Conservation (phyloP, 192 early-diverging fungal genomes). For the Globomyces pollinis-pini region DNA sequence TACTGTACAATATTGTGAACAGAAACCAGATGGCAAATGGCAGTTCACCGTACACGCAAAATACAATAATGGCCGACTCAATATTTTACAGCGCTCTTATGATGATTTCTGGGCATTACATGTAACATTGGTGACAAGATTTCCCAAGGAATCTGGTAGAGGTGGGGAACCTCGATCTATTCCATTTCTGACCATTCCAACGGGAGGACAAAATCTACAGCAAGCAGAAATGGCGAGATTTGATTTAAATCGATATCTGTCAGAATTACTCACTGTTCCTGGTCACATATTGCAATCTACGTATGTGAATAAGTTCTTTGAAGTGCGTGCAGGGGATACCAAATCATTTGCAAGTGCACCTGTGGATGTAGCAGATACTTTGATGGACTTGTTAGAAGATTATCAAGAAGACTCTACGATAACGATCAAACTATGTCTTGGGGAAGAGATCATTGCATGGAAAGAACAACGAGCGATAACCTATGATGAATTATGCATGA, state of each 20-base stretch:
- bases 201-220: neutral
- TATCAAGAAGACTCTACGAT: neutral
- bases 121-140: neutral
- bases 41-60: constrained; percentile 23
- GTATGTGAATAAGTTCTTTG: neutral
- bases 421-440: constrained; percentile 2
- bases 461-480: neutral
- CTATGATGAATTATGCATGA: neutral
- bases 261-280: neutral
- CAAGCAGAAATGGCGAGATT: neutral
- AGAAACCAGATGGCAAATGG: neutral
- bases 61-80: neutral
- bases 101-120: constrained; percentile 12
- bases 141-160: constrained; percentile 9
- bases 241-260: neutral
- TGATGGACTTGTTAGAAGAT: constrained; percentile 11
- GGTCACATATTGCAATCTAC: neutral
- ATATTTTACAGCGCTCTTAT: constrained; percentile 9
- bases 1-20: constrained; percentile 4
- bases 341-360: neutral
- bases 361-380: constrained; percentile 6
- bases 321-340: neutral
- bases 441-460: constrained; percentile 6
- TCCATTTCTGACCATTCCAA: constrained; percentile 10
- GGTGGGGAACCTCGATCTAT: neutral